Percentiles rank a stretch among this genome's conserved stretches.
phyloP scores from a whole-genome alignment of 129 eudicot species.

The Flaveria ramosissima region DNA sequence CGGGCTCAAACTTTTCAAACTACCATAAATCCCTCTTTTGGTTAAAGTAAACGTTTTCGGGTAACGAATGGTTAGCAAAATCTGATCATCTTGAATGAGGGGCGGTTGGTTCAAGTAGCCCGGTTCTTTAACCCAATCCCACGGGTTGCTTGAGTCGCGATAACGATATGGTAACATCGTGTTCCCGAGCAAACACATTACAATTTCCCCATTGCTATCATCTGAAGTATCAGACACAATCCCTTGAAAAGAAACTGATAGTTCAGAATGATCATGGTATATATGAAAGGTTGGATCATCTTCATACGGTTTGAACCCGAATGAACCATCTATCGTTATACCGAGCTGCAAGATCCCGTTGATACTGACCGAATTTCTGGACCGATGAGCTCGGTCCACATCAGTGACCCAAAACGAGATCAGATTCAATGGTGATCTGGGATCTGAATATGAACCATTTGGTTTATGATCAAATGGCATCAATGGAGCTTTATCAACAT shows the following conservation, averaged over 20 bases:
- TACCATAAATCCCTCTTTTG: slow-evolving; percentile 57
- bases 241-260: slow-evolving; percentile 67
- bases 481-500: slow-evolving; percentile 55
- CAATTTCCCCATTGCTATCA: slow-evolving; percentile 58
- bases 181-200: slow-evolving; percentile 78
- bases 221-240: slow-evolving; percentile 55
- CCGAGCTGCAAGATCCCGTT: slow-evolving; percentile 64
- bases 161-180: slow-evolving; percentile 82
- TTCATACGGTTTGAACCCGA: slow-evolving; percentile 48
- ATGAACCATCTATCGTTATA: slow-evolving; percentile 49
- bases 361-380: slow-evolving; percentile 53
- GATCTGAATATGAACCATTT: slow-evolving; percentile 27
- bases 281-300: slow-evolving; percentile 52
- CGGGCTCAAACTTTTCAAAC: slow-evolving; percentile 65
- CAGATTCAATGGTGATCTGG: slow-evolving; percentile 51
- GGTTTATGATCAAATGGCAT: slow-evolving; percentile 71
- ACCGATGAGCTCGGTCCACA: slow-evolving; percentile 56
- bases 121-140: slow-evolving; percentile 81
- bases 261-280: slow-evolving; percentile 67
- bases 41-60: slow-evolving; percentile 60
- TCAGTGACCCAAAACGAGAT: slow-evolving; percentile 78
- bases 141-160: slow-evolving; percentile 64
- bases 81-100: slow-evolving; percentile 76
- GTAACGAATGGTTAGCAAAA: slow-evolving; percentile 64
- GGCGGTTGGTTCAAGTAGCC: slow-evolving; percentile 75